phyloP scores from a whole-genome alignment of 116 monocot genomes.

The Iris pallida region DNA sequence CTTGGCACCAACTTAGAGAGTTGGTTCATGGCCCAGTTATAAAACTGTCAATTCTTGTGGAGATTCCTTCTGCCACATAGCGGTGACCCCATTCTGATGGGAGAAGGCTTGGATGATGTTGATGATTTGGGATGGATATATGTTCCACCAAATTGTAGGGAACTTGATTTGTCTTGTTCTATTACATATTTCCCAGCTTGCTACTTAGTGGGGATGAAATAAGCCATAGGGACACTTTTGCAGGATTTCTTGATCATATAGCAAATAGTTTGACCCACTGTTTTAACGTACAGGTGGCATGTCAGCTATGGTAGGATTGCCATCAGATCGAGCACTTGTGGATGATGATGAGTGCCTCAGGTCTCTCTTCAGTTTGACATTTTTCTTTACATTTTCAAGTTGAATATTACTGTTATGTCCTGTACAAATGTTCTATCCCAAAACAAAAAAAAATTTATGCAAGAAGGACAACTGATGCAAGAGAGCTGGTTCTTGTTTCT shows the following conservation, averaged over 20 bases:
- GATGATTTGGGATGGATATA: too few species aligned
- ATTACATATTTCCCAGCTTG: not conserved
- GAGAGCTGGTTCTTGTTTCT: not conserved
- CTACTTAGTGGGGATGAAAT: too few species aligned
- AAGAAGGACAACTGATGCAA: not conserved
- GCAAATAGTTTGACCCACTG: not conserved
- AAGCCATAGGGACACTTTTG: too few species aligned
- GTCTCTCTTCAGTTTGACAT: conserved; percentile 12
- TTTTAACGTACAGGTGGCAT: conserved; percentile 35
- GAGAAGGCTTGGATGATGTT: too few species aligned
- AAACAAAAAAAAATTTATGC: not conserved
- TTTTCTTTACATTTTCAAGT: not conserved
- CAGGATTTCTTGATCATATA: too few species aligned
- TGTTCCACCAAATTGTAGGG: too few species aligned
- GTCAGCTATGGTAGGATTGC: conserved; percentile 82
- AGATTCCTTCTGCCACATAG: too few species aligned
- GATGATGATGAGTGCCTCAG: conserved; percentile 86
- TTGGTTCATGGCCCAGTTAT: too few species aligned
- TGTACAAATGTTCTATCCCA: not conserved
- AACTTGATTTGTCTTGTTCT: not conserved
- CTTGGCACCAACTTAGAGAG: too few species aligned
- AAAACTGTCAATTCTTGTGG: too few species aligned
- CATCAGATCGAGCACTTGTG: conserved; percentile 71
- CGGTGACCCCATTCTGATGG: too few species aligned
- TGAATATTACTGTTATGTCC: not conserved